phyloP scores from a whole-genome alignment of 352 stramenopile genomes.

The Phytophthora sp. region DNA sequence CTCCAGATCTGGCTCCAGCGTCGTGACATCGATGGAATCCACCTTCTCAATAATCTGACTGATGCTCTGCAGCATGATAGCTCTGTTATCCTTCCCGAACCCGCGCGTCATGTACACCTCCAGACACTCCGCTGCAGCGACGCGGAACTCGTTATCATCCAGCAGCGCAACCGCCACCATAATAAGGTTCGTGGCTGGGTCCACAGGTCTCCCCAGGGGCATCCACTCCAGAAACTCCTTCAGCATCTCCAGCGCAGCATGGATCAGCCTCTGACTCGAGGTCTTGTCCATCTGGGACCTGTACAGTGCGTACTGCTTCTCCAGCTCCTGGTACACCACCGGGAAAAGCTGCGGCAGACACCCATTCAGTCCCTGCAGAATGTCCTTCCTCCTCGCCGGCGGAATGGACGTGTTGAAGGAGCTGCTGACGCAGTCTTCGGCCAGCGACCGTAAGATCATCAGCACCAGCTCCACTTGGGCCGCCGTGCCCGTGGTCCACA shows the following conservation, averaged over 20 bases:
- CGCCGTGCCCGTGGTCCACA: constrained; percentile 53
- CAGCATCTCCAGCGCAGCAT: constrained; percentile 71
- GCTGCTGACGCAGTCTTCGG: constrained; percentile 82
- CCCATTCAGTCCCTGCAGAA: constrained; percentile 79
- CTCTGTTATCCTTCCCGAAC: constrained; percentile 75
- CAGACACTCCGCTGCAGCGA: constrained; percentile 68
- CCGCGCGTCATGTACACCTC: constrained; percentile 71
- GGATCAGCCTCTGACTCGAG: constrained; percentile 65
- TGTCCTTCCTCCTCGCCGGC: constrained; percentile 74
- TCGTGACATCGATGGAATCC: constrained; percentile 47
- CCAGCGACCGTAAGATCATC: constrained; percentile 72
- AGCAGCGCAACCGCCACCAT: constrained; percentile 65
- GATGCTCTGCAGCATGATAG: constrained; percentile 68
- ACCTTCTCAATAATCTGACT: constrained; percentile 67
- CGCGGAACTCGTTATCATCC: constrained; percentile 55
- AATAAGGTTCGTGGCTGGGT: constrained; percentile 66
- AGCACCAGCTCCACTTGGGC: constrained; percentile 74
- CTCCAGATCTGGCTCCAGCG: constrained; percentile 50
- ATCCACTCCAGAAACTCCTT: constrained; percentile 89
- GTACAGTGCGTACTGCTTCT: constrained; percentile 71
- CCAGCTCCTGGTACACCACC: constrained; percentile 74
- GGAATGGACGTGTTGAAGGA: constrained; percentile 84
- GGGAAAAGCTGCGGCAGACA: constrained; percentile 72
- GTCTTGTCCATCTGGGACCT: constrained; percentile 22
- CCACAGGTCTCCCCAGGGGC: constrained; percentile 64